Evolutionary conservation across 805 yeast genomes (phyloP).

Genomic region (Myxozyma neglecta): DNA sequence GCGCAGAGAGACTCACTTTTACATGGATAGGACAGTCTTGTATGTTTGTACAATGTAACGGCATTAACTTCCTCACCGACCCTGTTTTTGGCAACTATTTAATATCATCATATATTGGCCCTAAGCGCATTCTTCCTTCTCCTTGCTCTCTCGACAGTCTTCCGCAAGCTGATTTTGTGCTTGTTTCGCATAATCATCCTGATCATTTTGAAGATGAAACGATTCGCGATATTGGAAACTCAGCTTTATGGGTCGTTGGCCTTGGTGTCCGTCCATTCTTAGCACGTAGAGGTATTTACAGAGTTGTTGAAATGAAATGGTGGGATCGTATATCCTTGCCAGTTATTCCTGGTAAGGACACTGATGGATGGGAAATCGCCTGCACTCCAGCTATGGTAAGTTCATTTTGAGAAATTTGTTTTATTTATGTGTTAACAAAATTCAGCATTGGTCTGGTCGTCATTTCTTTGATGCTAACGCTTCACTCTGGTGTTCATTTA

Average conservation of each 20-base stretch:
- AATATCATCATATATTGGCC: slow-evolving; percentile 67
- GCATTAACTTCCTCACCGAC: slow-evolving; percentile 78
- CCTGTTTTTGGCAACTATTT: slow-evolving; percentile 73
- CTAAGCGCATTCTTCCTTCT: slow-evolving; percentile 75
- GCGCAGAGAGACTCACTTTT: slow-evolving; percentile 55
- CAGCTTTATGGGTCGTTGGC: slow-evolving; percentile 82
- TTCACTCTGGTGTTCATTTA: slow-evolving; percentile 86
- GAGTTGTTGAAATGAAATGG: slow-evolving; percentile 83
- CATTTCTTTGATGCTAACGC: slow-evolving; percentile 74
- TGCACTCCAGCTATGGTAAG: slow-evolving; percentile 73
- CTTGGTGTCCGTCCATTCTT: slow-evolving; percentile 66
- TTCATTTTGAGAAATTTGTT: not conserved
- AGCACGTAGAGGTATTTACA: slow-evolving; percentile 57
- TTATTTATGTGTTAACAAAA: slow-evolving; percentile 32
- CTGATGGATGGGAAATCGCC: slow-evolving; percentile 68
- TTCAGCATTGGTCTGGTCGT: slow-evolving; percentile 92
- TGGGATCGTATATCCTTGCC: slow-evolving; percentile 69
- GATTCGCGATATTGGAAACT: slow-evolving; percentile 55
- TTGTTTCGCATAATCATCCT: slow-evolving; percentile 93
- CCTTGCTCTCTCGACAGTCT: slow-evolving; percentile 67
- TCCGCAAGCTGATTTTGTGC: slow-evolving; percentile 65
- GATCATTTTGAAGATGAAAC: slow-evolving; percentile 80
- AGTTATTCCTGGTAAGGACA: slow-evolving; percentile 29
- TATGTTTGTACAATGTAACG: slow-evolving; percentile 66
- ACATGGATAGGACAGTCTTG: slow-evolving; percentile 97